A percentile compares a stretch with the other conserved stretches of the same genome.
phyloP scores from a whole-genome alignment of 2,329 filamentous ascomycete genomes.

The Calonectria multiphialidica region DNA sequence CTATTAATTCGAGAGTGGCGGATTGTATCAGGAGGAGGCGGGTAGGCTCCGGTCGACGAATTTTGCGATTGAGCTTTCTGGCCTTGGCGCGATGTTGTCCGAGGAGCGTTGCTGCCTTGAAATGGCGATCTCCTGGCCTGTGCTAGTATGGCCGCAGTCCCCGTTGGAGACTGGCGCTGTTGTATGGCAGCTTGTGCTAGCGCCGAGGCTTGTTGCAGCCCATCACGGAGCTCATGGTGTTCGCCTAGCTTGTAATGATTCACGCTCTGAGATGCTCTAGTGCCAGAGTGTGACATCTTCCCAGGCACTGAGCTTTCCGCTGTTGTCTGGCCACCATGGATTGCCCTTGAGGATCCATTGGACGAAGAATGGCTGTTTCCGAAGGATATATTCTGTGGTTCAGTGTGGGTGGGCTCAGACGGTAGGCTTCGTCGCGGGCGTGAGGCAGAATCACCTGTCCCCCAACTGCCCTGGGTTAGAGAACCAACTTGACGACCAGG shows the following conservation, averaged over 20 bases:
- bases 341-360: slow-evolving; percentile 28
- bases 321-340: slow-evolving; percentile 3
- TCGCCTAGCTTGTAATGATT: slow-evolving; percentile 25
- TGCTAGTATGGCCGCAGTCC: slow-evolving; percentile 45
- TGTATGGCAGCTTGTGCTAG: slow-evolving; percentile 35
- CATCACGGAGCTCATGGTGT: slow-evolving; percentile 20
- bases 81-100: slow-evolving; percentile 49
- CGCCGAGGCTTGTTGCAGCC: slow-evolving; percentile 16
- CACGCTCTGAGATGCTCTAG: slow-evolving; percentile 8
- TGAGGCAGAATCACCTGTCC: slow-evolving; percentile 5
- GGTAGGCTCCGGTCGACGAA: slow-evolving; percentile 25
- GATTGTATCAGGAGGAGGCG: slow-evolving; percentile 24
- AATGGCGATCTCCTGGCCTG: slow-evolving; percentile 48
- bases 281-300: background rate
- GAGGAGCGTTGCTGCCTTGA: slow-evolving; percentile 40
- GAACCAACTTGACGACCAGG: slow-evolving; percentile 21
- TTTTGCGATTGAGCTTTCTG: slow-evolving; percentile 48
- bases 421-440: slow-evolving; percentile 33
- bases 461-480: slow-evolving; percentile 31
- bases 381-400: slow-evolving; percentile 6
- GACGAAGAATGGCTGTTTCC: slow-evolving; percentile 28
- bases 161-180: slow-evolving; percentile 44
- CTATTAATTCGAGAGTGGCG: slow-evolving; percentile 28
- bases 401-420: slow-evolving; percentile 24
- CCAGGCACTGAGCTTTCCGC: background rate